Evolutionary conservation across 169 alveolate species (phyloP).

Genomic region (Toxoplasma gondii): DNA sequence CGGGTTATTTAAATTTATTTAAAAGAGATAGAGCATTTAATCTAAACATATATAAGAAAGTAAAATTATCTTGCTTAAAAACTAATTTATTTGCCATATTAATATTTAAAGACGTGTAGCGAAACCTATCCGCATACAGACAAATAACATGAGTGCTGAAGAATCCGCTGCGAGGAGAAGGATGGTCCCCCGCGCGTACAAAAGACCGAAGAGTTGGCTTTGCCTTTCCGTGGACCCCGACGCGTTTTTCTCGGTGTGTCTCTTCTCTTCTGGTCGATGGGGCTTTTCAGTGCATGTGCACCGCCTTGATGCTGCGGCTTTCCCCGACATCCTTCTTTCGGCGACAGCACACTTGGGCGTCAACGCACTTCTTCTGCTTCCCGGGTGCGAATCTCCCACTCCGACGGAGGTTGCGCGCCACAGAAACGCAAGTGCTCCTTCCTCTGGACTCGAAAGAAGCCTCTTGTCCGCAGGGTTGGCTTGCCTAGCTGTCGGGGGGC

Average conservation of each 20-base stretch:
- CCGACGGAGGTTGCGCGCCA: neutral
- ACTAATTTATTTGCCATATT: too few species aligned
- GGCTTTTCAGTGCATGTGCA: neutral
- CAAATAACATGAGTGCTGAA: too few species aligned
- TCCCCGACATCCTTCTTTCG: neutral
- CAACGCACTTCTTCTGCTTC: constrained; percentile 28
- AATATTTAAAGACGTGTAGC: too few species aligned
- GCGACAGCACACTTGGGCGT: constrained; percentile 38
- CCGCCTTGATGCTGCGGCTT: neutral
- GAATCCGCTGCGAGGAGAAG: too few species aligned
- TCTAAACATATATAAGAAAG: too few species aligned
- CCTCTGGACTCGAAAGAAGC: neutral
- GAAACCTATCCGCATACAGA: too few species aligned
- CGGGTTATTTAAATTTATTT: too few species aligned
- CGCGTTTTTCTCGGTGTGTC: neutral
- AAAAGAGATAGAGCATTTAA: too few species aligned
- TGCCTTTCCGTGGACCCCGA: too few species aligned
- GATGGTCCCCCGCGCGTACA: too few species aligned
- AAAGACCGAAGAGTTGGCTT: too few species aligned
- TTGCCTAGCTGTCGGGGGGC: neutral
- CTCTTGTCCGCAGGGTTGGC: constrained; percentile 1
- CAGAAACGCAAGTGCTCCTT: neutral
- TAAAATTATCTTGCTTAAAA: too few species aligned
- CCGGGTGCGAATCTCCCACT: neutral
- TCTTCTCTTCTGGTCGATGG: neutral